Conservation (phyloP, 176 grass and related monocot genomes). For the Bonia amplexicaulis region DNA sequence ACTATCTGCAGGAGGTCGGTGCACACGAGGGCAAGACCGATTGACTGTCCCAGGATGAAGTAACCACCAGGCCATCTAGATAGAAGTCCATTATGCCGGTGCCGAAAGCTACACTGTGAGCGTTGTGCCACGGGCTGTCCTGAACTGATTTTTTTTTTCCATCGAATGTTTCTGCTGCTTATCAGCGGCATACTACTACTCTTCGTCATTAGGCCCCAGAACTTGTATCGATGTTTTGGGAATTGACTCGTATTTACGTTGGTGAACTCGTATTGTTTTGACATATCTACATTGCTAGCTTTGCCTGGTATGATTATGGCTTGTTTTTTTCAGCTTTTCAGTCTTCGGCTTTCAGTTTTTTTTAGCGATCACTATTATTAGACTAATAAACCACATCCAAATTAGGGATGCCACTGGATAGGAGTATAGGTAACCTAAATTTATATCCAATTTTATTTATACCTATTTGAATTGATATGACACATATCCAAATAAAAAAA, state of each 20-base stretch:
- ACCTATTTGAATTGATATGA: no score
- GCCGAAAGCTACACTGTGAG: constrained; percentile 42
- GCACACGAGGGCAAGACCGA: constrained; percentile 60
- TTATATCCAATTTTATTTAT: no score
- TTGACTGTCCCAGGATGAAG: constrained; percentile 40
- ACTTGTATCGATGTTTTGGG: neutral
- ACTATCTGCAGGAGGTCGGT: constrained; percentile 86
- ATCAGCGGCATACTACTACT: neutral
- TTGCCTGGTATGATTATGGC: neutral
- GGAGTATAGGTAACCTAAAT: no score
- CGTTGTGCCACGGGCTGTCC: neutral
- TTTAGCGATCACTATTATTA: no score
- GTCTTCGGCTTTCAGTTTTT: no score
- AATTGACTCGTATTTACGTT: neutral
- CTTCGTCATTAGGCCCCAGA: neutral
- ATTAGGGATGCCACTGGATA: no score
- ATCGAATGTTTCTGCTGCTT: neutral
- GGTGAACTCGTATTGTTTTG: neutral
- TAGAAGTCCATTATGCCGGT: neutral
- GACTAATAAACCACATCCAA: no score
- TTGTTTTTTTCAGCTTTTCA: no score
- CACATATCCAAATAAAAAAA: no score
- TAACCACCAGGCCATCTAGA: neutral
- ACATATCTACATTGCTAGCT: neutral
- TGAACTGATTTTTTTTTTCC: neutral